Conservation (phyloP, 768 basidiomycete species). For the Lactarius vividus region DNA sequence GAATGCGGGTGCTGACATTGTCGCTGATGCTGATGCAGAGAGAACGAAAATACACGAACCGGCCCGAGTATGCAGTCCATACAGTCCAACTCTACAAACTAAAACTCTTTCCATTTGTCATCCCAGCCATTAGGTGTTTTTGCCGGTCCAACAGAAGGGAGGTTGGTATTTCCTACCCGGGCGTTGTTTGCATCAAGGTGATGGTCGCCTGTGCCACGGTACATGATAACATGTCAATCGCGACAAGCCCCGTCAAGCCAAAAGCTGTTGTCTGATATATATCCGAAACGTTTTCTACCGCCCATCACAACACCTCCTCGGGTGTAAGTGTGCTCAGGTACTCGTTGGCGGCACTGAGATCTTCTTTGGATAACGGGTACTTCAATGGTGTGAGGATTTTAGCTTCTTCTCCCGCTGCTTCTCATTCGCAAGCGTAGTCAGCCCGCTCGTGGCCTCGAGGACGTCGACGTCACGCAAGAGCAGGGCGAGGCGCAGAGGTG, state of each 20-base stretch:
- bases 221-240: slow-evolving; percentile 88
- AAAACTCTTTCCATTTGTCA: slow-evolving; percentile 52
- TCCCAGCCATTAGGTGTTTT: slow-evolving; percentile 43
- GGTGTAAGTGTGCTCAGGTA: slow-evolving; percentile 71
- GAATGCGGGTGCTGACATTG: slow-evolving; percentile 30
- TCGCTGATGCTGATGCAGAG: not conserved
- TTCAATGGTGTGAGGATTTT: slow-evolving; percentile 45
- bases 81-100: slow-evolving; percentile 22
- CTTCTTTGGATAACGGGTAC: slow-evolving; percentile 55
- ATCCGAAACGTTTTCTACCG: slow-evolving; percentile 68
- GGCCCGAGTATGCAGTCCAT: slow-evolving; percentile 7
- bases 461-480: too few species aligned
- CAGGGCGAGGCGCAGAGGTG: too few species aligned
- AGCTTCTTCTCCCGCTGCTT: too few species aligned
- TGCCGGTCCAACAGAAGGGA: slow-evolving; percentile 19
- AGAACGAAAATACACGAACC: not conserved
- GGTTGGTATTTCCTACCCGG: not conserved
- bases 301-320: slow-evolving; percentile 86
- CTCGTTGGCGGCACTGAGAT: slow-evolving; percentile 68
- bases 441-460: too few species aligned
- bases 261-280: slow-evolving; percentile 96
- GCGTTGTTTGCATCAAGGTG: not conserved
- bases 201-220: slow-evolving; percentile 8
- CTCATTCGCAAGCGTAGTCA: too few species aligned
- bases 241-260: slow-evolving; percentile 90